Evolutionary conservation across 192 early-diverging fungal genomes (phyloP).

Genomic region (Physocladia obscura): DNA sequence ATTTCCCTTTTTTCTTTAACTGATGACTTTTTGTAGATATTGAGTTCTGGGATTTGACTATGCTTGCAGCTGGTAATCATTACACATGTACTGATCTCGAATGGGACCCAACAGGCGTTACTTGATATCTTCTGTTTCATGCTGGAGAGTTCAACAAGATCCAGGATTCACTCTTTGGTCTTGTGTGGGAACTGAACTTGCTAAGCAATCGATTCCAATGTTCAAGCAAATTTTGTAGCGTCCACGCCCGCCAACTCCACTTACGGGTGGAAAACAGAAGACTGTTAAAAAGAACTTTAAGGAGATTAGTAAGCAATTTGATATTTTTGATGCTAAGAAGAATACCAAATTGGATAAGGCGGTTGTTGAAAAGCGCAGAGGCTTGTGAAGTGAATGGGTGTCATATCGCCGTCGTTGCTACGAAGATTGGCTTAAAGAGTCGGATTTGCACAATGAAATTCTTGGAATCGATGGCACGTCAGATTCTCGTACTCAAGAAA

Average conservation of each 20-base stretch:
- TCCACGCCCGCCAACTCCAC: constrained; percentile 82
- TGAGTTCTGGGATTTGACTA: constrained; percentile 81
- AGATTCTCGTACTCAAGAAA: constrained; percentile 66
- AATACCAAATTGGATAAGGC: constrained; percentile 70
- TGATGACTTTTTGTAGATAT: constrained; percentile 66
- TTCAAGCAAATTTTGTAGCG: constrained; percentile 97
- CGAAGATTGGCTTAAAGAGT: constrained; percentile 56
- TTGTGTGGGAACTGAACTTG: constrained; percentile 80
- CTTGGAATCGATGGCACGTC: constrained; percentile 43
- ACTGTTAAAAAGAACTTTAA: constrained; percentile 89
- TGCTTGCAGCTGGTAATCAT: constrained; percentile 80
- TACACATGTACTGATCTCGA: constrained; percentile 94
- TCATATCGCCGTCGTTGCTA: constrained; percentile 69
- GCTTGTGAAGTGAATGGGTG: constrained; percentile 81
- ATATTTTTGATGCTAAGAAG: constrained; percentile 81
- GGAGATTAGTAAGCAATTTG: constrained; percentile 83
- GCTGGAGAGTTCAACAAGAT: constrained; percentile 84
- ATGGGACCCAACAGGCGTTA: constrained; percentile 99
- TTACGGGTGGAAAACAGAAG: constrained; percentile 78
- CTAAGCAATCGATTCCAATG: constrained; percentile 69
- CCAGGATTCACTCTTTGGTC: constrained; percentile 92
- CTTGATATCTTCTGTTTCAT: constrained; percentile 79
- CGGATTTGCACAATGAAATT: constrained; percentile 56
- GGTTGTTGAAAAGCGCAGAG: constrained; percentile 71
- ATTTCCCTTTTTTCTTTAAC: background rate